phyloP scores from a whole-genome alignment of 768 basidiomycete species.

The Lactarius indigo region DNA sequence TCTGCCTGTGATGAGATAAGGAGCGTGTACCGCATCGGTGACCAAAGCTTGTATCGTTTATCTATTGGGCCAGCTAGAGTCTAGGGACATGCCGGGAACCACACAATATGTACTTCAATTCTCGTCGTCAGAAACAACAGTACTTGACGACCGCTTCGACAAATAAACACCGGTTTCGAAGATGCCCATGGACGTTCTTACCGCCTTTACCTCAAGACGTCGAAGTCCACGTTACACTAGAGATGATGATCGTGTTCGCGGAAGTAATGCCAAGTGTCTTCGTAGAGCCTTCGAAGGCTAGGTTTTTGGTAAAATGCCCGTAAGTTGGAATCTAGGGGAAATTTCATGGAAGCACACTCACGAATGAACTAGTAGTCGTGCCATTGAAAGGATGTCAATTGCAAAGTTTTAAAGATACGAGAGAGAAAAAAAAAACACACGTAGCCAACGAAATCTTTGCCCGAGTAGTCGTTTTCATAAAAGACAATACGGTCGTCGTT shows the following conservation, averaged over 20 bases:
- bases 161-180: not conserved
- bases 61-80: not conserved
- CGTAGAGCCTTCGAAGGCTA: not conserved
- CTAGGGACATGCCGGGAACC: not conserved
- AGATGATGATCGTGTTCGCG: not conserved
- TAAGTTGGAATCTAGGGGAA: not conserved
- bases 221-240: not conserved
- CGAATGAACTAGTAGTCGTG: not conserved
- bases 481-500: not conserved
- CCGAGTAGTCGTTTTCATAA: not conserved
- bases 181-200: not conserved
- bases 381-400: not conserved
- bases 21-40: not conserved
- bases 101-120: not conserved
- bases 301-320: not conserved
- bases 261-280: not conserved
- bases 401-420: not conserved
- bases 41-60: not conserved
- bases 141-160: not conserved
- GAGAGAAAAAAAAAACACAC: too few relatives aligned
- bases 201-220: not conserved
- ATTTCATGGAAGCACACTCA: not conserved
- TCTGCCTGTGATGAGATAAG: too few relatives aligned
- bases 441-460: not conserved
- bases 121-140: not conserved